Conservation (phyloP, 139 green algal species). For the Penium margaritaceum region DNA sequence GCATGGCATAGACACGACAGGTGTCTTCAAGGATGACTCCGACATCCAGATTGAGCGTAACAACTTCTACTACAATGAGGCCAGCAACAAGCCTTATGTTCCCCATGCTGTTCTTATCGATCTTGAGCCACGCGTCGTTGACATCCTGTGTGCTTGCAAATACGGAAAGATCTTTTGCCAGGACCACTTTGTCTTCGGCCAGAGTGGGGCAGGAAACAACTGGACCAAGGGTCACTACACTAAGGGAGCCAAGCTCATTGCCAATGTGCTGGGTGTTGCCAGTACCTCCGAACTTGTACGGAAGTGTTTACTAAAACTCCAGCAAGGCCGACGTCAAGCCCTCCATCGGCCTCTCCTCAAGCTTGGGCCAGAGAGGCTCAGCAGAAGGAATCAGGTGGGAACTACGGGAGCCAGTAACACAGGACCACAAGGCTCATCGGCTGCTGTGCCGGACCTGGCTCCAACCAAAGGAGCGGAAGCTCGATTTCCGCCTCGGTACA, state of each 20-base stretch:
- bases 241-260: conserved; percentile 94
- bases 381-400: too few relatives aligned
- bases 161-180: conserved; percentile 92
- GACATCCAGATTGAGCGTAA: conserved; percentile 97
- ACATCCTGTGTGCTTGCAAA: conserved; percentile 84
- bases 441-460: too few relatives aligned
- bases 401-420: too few relatives aligned
- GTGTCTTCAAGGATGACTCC: conserved; percentile 82
- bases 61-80: conserved; percentile 99
- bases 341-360: too few relatives aligned
- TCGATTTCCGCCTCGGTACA: too few relatives aligned
- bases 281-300: too few relatives aligned
- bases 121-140: conserved; percentile 90
- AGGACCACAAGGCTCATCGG: too few relatives aligned
- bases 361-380: too few relatives aligned
- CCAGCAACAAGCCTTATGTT: conserved; percentile 89
- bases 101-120: conserved; percentile 94
- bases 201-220: conserved; percentile 97
- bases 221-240: conserved; percentile 99
- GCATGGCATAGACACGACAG: conserved; percentile 78
- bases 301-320: too few relatives aligned
- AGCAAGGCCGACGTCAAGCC: too few relatives aligned
- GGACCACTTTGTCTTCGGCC: conserved; percentile 96
- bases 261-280: conserved; percentile 94
- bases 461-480: too few relatives aligned